Evolutionary conservation across 768 basidiomycete species (phyloP).

Genomic region (Boletellus ananiceps): DNA sequence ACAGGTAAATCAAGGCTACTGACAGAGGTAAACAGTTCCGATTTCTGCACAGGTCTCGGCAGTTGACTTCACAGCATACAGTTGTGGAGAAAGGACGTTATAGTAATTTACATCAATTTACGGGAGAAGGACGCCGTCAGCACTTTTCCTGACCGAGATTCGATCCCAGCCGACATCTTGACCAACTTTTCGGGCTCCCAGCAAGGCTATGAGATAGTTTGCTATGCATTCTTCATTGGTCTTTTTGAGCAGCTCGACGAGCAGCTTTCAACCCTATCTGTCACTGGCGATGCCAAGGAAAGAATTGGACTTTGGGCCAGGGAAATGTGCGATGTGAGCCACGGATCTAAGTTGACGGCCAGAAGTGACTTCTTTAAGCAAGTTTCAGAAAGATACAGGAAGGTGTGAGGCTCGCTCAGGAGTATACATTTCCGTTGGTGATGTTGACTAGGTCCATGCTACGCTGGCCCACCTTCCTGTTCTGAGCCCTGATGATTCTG

Average conservation of each 20-base stretch:
- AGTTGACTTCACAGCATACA: neutral
- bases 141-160: neutral
- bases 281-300: no score
- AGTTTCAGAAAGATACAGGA: neutral
- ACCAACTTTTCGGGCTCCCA: neutral
- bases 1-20: neutral
- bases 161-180: neutral
- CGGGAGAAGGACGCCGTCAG: neutral
- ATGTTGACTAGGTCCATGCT: no score
- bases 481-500: no score
- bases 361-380: neutral
- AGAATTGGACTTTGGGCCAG: neutral
- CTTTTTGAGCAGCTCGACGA: neutral
- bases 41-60: neutral
- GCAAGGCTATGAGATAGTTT: neutral
- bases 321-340: neutral
- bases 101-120: neutral
- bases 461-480: no score
- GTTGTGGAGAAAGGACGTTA: neutral
- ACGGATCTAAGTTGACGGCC: neutral
- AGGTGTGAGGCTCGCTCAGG: neutral
- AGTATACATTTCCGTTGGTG: no score
- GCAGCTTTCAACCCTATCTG: neutral
- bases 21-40: neutral
- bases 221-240: neutral